These are phyloP conservation scores for Chrysopogon serrulatus DNA, from an alignment of 176 grass and related monocot genomes.

Conservation along the genomic window DNA sequence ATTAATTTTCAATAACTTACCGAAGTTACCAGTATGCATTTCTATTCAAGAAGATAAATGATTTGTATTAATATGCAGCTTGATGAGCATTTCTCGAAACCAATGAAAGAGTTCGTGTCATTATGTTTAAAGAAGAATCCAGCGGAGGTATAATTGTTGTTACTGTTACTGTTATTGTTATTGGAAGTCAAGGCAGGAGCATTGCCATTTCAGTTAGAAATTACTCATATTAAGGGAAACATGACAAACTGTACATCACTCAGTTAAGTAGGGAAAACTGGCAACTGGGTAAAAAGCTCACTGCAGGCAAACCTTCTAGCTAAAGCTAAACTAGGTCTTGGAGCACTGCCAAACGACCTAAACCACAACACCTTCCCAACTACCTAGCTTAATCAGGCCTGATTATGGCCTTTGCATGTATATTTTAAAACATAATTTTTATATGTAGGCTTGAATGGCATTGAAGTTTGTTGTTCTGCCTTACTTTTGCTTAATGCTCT, in stretches of 20 bases:
- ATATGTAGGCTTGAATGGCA: constrained; percentile 8
- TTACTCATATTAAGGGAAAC: not conserved
- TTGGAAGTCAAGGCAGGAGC: not conserved
- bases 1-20: constrained; percentile 12
- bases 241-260: not conserved
- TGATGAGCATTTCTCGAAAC: constrained; percentile 97
- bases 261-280: not conserved
- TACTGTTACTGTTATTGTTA: not conserved
- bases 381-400: not conserved
- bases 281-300: not conserved
- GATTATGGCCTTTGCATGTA: not conserved
- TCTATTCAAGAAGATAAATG: constrained; percentile 25
- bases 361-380: not conserved
- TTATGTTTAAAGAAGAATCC: constrained; percentile 93
- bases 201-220: not conserved
- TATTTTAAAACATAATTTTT: not conserved
- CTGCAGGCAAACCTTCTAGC: not conserved
- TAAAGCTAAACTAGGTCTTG: not conserved
- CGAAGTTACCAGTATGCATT: not conserved
- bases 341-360: not conserved
- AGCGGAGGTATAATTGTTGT: constrained; percentile 65
- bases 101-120: constrained; percentile 99
- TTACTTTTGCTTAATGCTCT: constrained; percentile 10
- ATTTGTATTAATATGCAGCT: constrained; percentile 58
- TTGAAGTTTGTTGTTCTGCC: constrained; percentile 1